Percentiles rank a stretch among this genome's conserved stretches.
phyloP scores from a whole-genome alignment of 192 early-diverging fungal species.

The Mortierella claussenii region DNA sequence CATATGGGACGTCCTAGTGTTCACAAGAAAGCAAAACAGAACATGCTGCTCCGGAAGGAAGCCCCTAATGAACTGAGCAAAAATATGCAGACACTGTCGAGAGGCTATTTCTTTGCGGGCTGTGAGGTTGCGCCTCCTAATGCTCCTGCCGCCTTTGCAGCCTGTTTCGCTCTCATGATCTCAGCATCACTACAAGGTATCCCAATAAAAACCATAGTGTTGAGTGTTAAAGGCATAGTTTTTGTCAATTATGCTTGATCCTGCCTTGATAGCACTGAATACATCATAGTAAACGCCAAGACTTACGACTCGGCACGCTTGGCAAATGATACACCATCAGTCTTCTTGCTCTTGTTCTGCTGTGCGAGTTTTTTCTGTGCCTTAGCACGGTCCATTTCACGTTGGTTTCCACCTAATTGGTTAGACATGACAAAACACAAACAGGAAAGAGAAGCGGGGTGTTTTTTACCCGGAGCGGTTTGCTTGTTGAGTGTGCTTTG shows the following conservation, averaged over 20 bases:
- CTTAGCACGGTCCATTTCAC: constrained; percentile 47
- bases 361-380: constrained; percentile 48
- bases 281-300: too few species aligned
- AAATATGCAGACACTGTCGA: too few species aligned
- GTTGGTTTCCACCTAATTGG: constrained; percentile 44
- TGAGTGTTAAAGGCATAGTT: too few species aligned
- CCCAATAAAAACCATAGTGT: too few species aligned
- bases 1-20: too few species aligned
- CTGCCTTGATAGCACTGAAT: too few species aligned
- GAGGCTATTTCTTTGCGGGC: constrained; percentile 27
- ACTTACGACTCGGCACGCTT: constrained; percentile 44
- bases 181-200: constrained; percentile 46
- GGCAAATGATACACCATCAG: constrained; percentile 16
- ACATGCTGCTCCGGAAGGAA: too few species aligned
- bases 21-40: too few species aligned
- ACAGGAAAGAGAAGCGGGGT: not conserved
- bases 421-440: not conserved
- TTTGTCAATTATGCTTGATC: too few species aligned
- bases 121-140: constrained; percentile 2
- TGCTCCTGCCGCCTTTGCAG: constrained; percentile 17
- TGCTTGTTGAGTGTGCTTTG: too few species aligned
- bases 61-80: too few species aligned
- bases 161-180: constrained; percentile 47
- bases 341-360: constrained; percentile 40
- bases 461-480: not conserved